Evolutionary conservation across 2,329 filamentous ascomycete genomes (phyloP).

Genomic region (Aspergillus pseudonomiae): DNA sequence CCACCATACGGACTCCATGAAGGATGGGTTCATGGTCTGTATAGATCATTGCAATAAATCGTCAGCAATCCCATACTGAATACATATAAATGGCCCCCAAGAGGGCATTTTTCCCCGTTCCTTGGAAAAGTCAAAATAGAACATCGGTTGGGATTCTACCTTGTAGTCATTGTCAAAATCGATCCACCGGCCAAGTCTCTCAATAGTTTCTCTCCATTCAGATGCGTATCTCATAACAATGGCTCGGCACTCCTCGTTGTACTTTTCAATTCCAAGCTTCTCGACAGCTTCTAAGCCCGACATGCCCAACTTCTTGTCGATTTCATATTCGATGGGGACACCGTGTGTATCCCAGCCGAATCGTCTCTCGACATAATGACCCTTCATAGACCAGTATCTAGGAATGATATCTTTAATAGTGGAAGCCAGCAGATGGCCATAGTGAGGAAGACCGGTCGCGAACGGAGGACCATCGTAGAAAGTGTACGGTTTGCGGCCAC

Average conservation of each 20-base stretch:
- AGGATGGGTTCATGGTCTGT: slow-evolving; percentile 87
- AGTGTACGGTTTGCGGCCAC: slow-evolving; percentile 80
- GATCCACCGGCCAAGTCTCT: slow-evolving; percentile 90
- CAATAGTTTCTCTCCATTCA: slow-evolving; percentile 88
- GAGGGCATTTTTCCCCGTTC: not conserved
- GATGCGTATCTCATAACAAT: slow-evolving; percentile 90
- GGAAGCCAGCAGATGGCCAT: slow-evolving; percentile 80
- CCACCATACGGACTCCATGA: slow-evolving; percentile 98
- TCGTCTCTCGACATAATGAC: slow-evolving; percentile 84
- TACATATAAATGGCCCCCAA: not conserved
- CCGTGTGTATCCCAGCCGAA: slow-evolving; percentile 98
- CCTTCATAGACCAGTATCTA: slow-evolving; percentile 97
- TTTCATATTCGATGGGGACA: slow-evolving; percentile 93
- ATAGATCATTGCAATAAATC: not conserved
- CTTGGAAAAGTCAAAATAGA: not conserved
- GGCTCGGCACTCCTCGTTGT: slow-evolving; percentile 87
- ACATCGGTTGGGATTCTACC: slow-evolving; percentile 45
- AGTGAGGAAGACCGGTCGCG: slow-evolving; percentile 70
- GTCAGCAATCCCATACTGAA: slow-evolving; percentile 1
- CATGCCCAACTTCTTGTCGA: slow-evolving; percentile 93
- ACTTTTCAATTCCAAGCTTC: slow-evolving; percentile 82
- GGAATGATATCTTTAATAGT: slow-evolving; percentile 98
- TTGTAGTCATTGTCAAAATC: slow-evolving; percentile 99
- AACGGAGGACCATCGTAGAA: slow-evolving; percentile 92
- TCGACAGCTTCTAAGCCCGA: slow-evolving; percentile 84